Evolutionary conservation across 2,329 filamentous ascomycete species (phyloP), one percentile per base, ranked within the genome.

Genomic region (Didymosphaeria variabile): DNA sequence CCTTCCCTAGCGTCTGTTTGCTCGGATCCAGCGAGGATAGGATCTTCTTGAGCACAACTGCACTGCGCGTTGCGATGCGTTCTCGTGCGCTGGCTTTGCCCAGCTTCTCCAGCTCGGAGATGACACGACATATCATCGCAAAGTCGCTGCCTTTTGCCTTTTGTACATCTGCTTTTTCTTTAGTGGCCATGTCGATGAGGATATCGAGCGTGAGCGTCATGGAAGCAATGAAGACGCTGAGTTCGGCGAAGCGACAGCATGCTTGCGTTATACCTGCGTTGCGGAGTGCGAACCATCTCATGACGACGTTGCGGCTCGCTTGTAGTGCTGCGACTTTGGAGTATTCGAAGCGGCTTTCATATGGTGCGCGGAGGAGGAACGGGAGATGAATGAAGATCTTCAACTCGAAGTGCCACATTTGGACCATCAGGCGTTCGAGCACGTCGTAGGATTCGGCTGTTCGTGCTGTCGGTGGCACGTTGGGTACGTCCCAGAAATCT

Each of bases 401-500:
- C 57, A 75, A 63, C 46, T 77, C 70, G 57, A 77, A 77, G 56
- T 77, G 74, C 72, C 71, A 77, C 56, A 77, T 71, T 45, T 78
- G 74, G 15, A 74, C 71, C 55, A 76, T 71, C 21, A 77, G 49
- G 32, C 73, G 63, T 29, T 77, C 71, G 9, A 77, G 53, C 2
- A 70, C 67, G 4, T 64, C 67, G 13, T 61, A 68, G 3, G 69
- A 74, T 54, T 75, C 74, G 0, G 70, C 64, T 5, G 73, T 71
- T 15, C 70, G 69, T 46, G 73, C 73, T 8, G 74, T 76, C 1
- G 72, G 67, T 3, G 74, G 73, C 10, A 77, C 68, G 42, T 76
- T 77, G 2, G 75, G 75, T 3, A 77, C 73, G 34, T 77, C 74
- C 75, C 75, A 78, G 49, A 76, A 78, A 13, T 75, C 72, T 21